phyloP scores from a whole-genome alignment of 2,329 filamentous ascomycete species.

The Penicillium aurantiogriseum region DNA sequence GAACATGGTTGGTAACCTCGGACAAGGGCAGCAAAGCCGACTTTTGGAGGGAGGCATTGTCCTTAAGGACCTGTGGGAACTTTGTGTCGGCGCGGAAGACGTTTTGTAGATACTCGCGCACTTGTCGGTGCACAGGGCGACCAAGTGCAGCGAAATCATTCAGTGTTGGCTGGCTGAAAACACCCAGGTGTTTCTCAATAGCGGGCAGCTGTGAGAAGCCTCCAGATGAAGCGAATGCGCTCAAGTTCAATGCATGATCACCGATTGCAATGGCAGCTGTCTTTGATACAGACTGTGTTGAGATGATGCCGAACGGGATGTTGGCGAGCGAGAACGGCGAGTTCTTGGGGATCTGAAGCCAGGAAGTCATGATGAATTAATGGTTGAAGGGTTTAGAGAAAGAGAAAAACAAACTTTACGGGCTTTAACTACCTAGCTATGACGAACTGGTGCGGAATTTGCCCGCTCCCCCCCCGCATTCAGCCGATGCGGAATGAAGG shows the following conservation, averaged over 20 bases:
- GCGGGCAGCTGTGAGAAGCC: conserved; percentile 60
- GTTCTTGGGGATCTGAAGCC: conserved; percentile 58
- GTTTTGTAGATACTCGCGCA: conserved; percentile 67
- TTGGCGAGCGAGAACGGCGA: conserved; percentile 75
- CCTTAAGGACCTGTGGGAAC: conserved; percentile 60
- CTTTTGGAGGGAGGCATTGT: conserved; percentile 59
- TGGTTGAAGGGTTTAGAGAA: conserved; percentile 9
- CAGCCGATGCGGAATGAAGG: conserved; percentile 23
- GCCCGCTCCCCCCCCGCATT: conserved; percentile 19
- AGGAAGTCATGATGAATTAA: conserved; percentile 48
- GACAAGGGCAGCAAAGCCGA: conserved; percentile 59
- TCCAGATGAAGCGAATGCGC: conserved; percentile 57
- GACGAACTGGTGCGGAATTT: conserved; percentile 15
- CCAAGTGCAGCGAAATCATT: conserved; percentile 75
- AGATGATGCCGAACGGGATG: conserved; percentile 81
- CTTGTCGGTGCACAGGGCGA: conserved; percentile 63
- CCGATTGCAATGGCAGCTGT: conserved; percentile 72
- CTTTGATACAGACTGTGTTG: conserved; percentile 53
- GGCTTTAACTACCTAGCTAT: conserved; percentile 1
- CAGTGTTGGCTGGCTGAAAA: conserved; percentile 65
- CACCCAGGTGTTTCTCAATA: conserved; percentile 57
- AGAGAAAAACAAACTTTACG: neutral
- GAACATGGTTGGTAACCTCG: conserved; percentile 65
- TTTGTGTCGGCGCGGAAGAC: conserved; percentile 62
- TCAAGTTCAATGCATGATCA: conserved; percentile 67